These are phyloP conservation scores for Nemophila menziesii DNA, from an alignment of 257 asterid genomes.

Conservation along the genomic window DNA sequence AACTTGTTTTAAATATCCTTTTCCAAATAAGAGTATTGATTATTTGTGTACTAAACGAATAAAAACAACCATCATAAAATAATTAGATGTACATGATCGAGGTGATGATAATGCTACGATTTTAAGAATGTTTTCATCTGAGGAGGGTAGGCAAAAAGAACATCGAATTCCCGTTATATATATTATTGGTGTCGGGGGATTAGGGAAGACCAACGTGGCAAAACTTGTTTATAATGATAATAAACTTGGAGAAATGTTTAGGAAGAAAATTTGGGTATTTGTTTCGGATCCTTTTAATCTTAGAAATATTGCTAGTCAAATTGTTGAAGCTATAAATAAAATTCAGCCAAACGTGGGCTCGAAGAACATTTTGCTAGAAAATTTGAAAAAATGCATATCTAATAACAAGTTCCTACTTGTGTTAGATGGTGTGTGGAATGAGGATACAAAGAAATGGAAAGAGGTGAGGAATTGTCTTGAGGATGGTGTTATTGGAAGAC, in stretches of 20 bases:
- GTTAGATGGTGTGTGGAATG: slow-evolving; percentile 17
- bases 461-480: slow-evolving; percentile 6
- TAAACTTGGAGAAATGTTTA: slow-evolving; percentile 9
- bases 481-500: slow-evolving; percentile 15
- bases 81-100: slow-evolving; percentile 11
- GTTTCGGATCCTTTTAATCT: no score
- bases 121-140: no score
- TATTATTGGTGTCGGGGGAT: slow-evolving; percentile 17
- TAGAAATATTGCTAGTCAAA: no score
- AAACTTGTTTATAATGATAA: slow-evolving; percentile 16
- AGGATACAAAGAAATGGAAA: slow-evolving; percentile 16
- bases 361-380: no score
- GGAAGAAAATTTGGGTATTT: neutral
- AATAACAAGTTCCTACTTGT: neutral
- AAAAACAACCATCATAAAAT: slow-evolving; percentile 8
- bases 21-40: no score
- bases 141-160: neutral
- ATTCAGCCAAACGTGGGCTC: slow-evolving; percentile 6
- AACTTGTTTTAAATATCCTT: slow-evolving; percentile 2
- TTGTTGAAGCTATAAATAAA: neutral
- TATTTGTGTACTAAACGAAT: slow-evolving; percentile 6
- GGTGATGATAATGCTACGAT: slow-evolving; percentile 7
- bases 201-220: slow-evolving; percentile 18
- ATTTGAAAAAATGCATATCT: slow-evolving; percentile 10
- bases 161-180: no score